Evolutionary conservation across 2,329 filamentous ascomycete species (phyloP), one percentile per base, ranked within the genome.

Genomic region (Botrytis fragariae): DNA sequence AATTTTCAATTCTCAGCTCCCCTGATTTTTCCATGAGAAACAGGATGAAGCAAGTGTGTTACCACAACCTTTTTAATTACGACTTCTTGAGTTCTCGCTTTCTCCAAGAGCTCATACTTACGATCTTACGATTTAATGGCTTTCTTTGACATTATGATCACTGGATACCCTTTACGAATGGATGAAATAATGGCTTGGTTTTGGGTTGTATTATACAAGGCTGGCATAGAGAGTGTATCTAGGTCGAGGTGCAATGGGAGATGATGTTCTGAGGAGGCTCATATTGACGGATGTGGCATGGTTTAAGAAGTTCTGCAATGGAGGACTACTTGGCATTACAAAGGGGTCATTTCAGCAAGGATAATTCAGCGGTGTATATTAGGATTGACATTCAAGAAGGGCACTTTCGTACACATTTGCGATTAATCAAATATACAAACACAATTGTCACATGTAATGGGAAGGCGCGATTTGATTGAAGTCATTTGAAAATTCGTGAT

Each of bases 401-500:
- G n/a, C 48, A 69, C 10, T 32, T 57, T 37, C 6, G 37, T 18
- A 69, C 37, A 69, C 57, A 57, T 57, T 39, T 69, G 48, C 18
- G 25, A 42, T 44, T 57, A 25, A 69, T 14, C 1, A 57, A 22
- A 44, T 10, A 69, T 44, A 69, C 18, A 57, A 42, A 9, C 18
- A 69, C 16, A 3, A 25, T 57, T 32, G n/a, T 69, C 51, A 69
- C 22, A 54, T 32, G 18, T 16, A 32, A 22, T 45, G 2, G 29
- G 59, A n/a, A 64, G n/a, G 14, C 12, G 29, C 5, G 18, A 4
- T 57, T 44, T 72, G 22, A 25, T 39, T 69, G 1, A 42, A 18
- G 35, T 74, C 64, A 71, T 71, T 73, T 73, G 74, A 37, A 70
- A 74, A 72, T 74, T 60, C 76, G 76, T 74, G 60, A 77, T 80